A percentile compares a stretch with the other conserved stretches of the same genome.
phyloP scores from a whole-genome alignment of 306 rosid genomes.

The Lablab purpureus region DNA sequence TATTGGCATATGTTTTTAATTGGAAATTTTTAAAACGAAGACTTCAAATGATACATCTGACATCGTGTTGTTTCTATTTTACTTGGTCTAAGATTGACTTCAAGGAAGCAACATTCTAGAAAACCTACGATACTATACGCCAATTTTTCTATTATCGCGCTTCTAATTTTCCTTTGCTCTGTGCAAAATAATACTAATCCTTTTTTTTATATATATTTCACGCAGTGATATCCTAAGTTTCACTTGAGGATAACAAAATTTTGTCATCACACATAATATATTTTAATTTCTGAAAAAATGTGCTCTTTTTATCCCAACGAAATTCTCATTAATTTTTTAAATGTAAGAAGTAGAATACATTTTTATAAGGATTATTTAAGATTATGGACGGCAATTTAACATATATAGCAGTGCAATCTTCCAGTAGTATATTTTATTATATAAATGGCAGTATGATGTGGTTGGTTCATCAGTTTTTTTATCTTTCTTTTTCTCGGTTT shows the following conservation, averaged over 20 bases:
- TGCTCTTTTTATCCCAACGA: not conserved
- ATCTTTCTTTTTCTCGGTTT: constrained; percentile 3
- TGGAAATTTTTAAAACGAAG: constrained; percentile 1
- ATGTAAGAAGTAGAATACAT: not conserved
- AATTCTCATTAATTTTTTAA: not conserved
- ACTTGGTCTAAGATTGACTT: constrained; percentile 44
- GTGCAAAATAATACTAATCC: not conserved
- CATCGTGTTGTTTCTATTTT: constrained; percentile 34
- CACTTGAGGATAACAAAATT: not conserved
- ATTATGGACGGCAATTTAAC: constrained; percentile 16
- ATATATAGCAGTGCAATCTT: not conserved
- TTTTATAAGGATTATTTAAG: constrained; percentile 7
- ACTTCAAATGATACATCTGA: not conserved
- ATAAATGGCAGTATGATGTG: constrained; percentile 2
- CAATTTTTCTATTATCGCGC: not conserved
- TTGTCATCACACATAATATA: not conserved
- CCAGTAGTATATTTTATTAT: not conserved
- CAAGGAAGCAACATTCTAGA: constrained; percentile 44
- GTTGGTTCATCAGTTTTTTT: constrained; percentile 1
- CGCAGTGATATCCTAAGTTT: not conserved
- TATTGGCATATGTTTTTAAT: constrained; percentile 5
- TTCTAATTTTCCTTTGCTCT: not conserved
- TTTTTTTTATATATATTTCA: too few relatives aligned
- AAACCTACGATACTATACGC: constrained; percentile 1
- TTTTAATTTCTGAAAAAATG: not conserved